Evolutionary conservation across 2,329 filamentous ascomycete genomes (phyloP).

Genomic region (Ceratocystis huliohia): DNA sequence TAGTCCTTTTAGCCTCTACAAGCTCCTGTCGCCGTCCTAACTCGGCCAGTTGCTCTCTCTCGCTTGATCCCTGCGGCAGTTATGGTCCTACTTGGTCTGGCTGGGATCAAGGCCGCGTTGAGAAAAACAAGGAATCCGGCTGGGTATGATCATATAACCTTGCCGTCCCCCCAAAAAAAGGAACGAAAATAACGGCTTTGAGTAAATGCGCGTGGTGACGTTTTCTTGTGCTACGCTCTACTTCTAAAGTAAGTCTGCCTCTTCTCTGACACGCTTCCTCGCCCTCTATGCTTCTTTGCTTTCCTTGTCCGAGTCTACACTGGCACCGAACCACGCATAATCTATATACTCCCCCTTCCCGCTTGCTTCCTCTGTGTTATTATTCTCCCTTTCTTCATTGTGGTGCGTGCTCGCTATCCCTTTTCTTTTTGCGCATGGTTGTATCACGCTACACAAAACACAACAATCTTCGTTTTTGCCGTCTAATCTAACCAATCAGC

Average conservation of each 20-base stretch:
- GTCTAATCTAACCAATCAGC: not conserved
- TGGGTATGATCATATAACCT: not conserved
- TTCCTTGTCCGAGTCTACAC: too few relatives aligned
- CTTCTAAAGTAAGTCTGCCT: too few relatives aligned
- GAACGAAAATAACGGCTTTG: not conserved
- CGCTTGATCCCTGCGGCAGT: not conserved
- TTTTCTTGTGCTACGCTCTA: not conserved
- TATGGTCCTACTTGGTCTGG: not conserved
- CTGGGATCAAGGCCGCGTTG: not conserved
- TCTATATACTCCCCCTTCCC: too few relatives aligned
- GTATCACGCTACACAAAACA: slow-evolving; percentile 2
- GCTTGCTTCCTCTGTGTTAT: not conserved
- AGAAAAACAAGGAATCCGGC: not conserved
- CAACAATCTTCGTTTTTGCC: not conserved
- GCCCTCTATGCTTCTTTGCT: too few relatives aligned
- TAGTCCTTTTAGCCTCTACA: not conserved
- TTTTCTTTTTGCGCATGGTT: not conserved
- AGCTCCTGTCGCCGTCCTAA: not conserved
- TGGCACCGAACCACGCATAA: too few relatives aligned
- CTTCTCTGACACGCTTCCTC: too few relatives aligned
- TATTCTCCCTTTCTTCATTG: not conserved
- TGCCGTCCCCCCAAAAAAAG: not conserved
- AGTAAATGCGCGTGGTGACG: not conserved
- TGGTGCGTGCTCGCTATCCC: not conserved
- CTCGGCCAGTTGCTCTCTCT: not conserved